Evolutionary conservation across 148 eudicot genomes (phyloP).

Genomic region (Fagopyrum esculentum): DNA sequence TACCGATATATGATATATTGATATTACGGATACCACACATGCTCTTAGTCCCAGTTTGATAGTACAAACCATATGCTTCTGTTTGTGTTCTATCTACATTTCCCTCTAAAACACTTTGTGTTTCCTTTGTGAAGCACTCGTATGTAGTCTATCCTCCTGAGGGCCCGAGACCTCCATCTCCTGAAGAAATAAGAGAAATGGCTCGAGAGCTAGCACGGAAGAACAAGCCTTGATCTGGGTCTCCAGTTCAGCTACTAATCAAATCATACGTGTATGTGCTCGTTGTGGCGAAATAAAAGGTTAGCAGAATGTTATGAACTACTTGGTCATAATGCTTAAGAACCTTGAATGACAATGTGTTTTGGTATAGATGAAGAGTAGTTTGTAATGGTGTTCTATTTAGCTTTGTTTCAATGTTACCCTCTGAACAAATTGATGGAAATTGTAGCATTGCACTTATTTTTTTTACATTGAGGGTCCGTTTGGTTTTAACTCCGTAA

Average conservation of each 20-base stretch:
- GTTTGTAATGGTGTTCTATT: too few species aligned
- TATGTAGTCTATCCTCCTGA: conserved; percentile 93
- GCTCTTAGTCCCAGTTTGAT: too few species aligned
- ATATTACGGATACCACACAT: too few species aligned
- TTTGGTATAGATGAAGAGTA: too few species aligned
- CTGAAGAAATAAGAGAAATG: conserved; percentile 91
- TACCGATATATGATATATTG: too few species aligned
- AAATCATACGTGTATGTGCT: not conserved
- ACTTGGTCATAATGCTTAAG: not conserved
- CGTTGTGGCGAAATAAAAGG: not conserved
- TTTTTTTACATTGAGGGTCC: too few species aligned
- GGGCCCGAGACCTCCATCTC: conserved; percentile 83
- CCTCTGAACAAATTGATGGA: not conserved
- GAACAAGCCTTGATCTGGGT: conserved; percentile 19
- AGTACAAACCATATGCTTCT: not conserved
- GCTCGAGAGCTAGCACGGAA: conserved; percentile 83
- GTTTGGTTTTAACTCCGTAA: too few species aligned
- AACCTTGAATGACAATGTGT: too few species aligned
- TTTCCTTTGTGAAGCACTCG: conserved; percentile 31
- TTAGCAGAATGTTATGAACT: not conserved
- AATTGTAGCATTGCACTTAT: too few species aligned
- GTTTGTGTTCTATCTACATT: not conserved
- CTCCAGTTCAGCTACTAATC: not conserved
- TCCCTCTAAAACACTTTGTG: not conserved
- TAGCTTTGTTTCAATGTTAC: too few species aligned